Conservation (phyloP, 441 rosid genomes). For the Breynia disticha region DNA sequence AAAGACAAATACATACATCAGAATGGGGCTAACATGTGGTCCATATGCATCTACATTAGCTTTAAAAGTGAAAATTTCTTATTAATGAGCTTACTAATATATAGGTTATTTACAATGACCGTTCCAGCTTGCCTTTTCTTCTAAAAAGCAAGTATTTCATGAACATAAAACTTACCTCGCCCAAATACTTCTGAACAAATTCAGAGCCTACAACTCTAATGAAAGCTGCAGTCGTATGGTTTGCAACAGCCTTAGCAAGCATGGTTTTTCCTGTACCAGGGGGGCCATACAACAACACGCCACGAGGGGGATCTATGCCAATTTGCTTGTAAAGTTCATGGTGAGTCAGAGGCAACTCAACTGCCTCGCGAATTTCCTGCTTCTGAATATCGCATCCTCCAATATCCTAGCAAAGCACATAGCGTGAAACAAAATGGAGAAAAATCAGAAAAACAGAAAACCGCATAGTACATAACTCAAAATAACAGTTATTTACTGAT, state of each 20-base stretch:
- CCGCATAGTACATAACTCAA: no score
- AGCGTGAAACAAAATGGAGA: background rate
- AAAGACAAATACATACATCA: no score
- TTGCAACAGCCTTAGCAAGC: slow-evolving; percentile 99
- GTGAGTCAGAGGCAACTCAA: slow-evolving; percentile 93
- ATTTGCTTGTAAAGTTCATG: slow-evolving; percentile 94
- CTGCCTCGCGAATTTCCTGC: slow-evolving; percentile 99
- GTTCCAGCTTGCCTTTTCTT: background rate
- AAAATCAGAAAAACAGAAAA: background rate
- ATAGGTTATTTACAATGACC: background rate
- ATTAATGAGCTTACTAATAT: background rate
- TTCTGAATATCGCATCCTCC: slow-evolving; percentile 99
- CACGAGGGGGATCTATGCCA: slow-evolving; percentile 98
- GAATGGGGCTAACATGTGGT: no score
- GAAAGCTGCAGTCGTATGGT: slow-evolving; percentile 96
- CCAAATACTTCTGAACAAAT: slow-evolving; percentile 97
- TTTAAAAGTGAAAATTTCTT: no score
- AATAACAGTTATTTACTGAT: no score
- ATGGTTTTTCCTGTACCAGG: slow-evolving; percentile 99
- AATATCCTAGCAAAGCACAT: slow-evolving; percentile 52
- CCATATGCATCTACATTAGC: no score
- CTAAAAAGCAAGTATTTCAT: background rate
- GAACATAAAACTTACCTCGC: slow-evolving; percentile 52
- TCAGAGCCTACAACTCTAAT: slow-evolving; percentile 99
- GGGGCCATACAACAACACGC: slow-evolving; percentile 94